A percentile compares a stretch with the other conserved stretches of the same genome.
Conservation (phyloP, 2,329 filamentous ascomycete genomes). For the Fulvia fulva region DNA sequence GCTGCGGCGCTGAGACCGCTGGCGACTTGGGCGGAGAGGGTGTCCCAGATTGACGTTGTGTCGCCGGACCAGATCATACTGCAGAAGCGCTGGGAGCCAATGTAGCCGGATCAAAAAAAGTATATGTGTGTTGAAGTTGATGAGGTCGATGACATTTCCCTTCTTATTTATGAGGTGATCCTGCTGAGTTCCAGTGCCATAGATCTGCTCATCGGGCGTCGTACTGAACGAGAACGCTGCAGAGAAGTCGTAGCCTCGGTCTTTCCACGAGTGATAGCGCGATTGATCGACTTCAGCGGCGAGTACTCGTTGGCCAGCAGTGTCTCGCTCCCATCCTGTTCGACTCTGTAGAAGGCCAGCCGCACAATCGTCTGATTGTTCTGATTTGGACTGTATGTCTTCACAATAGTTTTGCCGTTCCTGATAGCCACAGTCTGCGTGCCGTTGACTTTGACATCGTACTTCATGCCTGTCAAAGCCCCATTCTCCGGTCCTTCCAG, state of each 20-base stretch:
- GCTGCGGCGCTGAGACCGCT: constrained; percentile 27
- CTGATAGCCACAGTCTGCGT: constrained; percentile 30
- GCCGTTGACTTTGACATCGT: constrained; percentile 34
- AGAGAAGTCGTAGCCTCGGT: constrained; percentile 35
- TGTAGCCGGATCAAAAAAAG: constrained; percentile 32
- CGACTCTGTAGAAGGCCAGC: constrained; percentile 36
- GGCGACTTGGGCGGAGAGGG: constrained; percentile 28
- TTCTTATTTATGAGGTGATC: constrained; percentile 34
- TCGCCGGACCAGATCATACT: constrained; percentile 34
- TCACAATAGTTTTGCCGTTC: constrained; percentile 38
- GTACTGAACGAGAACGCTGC: constrained; percentile 38
- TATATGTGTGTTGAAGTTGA: constrained; percentile 34
- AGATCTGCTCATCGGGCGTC: constrained; percentile 33
- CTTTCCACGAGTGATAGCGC: constrained; percentile 36
- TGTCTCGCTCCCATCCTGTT: constrained; percentile 34
- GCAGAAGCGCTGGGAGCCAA: constrained; percentile 33
- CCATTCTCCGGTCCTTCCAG: constrained; percentile 37
- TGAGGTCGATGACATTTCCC: constrained; percentile 30
- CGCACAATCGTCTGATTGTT: constrained; percentile 34
- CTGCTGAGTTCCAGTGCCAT: constrained; percentile 32
- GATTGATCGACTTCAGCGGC: constrained; percentile 36
- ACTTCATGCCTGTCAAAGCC: constrained; percentile 32
- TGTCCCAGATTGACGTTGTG: constrained; percentile 30
- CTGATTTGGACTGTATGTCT: constrained; percentile 30
- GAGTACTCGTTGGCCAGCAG: constrained; percentile 37